A percentile compares a stretch with the other conserved stretches of the same genome.
phyloP scores from a whole-genome alignment of 805 yeast species.

The Nakazawaea anatomiae region DNA sequence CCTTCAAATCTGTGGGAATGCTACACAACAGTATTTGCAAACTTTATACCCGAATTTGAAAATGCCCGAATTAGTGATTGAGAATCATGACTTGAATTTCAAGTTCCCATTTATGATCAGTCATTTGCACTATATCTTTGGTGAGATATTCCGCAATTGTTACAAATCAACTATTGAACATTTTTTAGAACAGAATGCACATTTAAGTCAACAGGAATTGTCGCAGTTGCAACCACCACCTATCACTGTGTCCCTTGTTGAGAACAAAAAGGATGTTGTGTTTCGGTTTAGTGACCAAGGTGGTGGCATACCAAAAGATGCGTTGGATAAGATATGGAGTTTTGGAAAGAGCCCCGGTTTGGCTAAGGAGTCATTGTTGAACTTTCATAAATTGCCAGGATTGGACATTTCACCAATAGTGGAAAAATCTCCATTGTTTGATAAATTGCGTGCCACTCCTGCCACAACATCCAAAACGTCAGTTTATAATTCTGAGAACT shows the following conservation, averaged over 20 bases:
- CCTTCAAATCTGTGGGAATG: constrained; percentile 47
- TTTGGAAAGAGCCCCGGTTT: constrained; percentile 67
- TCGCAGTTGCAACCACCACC: constrained; percentile 47
- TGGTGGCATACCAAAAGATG: constrained; percentile 69
- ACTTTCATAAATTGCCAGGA: constrained; percentile 69
- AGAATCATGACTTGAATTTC: constrained; percentile 49
- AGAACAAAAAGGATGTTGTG: constrained; percentile 58
- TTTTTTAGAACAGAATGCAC: constrained; percentile 23
- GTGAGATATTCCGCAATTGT: constrained; percentile 83
- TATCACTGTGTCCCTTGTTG: constrained; percentile 67
- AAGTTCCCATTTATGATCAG: constrained; percentile 79
- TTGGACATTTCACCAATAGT: constrained; percentile 29
- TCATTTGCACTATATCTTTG: constrained; percentile 80
- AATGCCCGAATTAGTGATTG: constrained; percentile 73
- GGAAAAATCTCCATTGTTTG: constrained; percentile 5
- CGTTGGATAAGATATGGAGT: constrained; percentile 71
- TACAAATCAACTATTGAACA: constrained; percentile 70
- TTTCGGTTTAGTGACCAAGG: constrained; percentile 86
- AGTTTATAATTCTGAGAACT: background rate
- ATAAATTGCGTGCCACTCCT: background rate
- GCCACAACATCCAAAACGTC: too few species aligned
- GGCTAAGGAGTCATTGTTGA: constrained; percentile 53
- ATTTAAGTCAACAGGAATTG: constrained; percentile 12
- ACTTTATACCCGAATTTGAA: constrained; percentile 47
- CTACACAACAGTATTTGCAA: constrained; percentile 45